Base-by-base conservation (phyloP, 768 basidiomycete species). In the Stropharia rugosoannulata region DNA sequence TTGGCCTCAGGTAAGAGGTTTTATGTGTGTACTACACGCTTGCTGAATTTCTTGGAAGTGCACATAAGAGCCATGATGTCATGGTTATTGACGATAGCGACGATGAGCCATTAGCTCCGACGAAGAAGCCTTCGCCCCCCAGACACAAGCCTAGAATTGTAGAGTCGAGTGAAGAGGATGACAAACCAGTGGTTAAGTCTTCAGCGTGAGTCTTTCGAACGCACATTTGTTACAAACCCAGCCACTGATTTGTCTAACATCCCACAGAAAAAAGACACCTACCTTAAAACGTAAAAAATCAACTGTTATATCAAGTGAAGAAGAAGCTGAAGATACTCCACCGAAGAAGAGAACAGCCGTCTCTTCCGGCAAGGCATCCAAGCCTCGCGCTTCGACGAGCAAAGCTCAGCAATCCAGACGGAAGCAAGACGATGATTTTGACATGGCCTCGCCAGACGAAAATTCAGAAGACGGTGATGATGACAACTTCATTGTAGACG, bases 341-440 rank as follows among this genome's bases (percentile, higher is more conserved):
- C 74, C 74, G 2, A 75, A 69, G 67, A 79, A 79, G 69, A 79
- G 78, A 55, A 51, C 63, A 12, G 71, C 73, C 0, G 59, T 70
- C 4, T 52, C 65, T 49, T 51, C 62, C 49, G 68, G 64, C 10
- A 54, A 65, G 42, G 66, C 61, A 36, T 38, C 66, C 11, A 68
- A 69, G 51, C 58, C 71, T 0, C 67, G 64, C 50, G 59, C 69
- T 3, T 64, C 65, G 5, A 54, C 61, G 3, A 64, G 52, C 22
- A 70, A 64, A 49, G n/a, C 58, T 9, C 69, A 64, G 15, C 6
- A 46, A 15, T 68, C 65, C 49, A 64, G 64, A 38, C 41, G 45
- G 11, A 64, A 64, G 42, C 62, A 73, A 41, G 71, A 70, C 25
- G 60, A 59, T 11, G 66, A 67, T 35, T 65, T 57, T 43, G 66